A percentile compares a stretch with the other conserved stretches of the same genome.
These are phyloP conservation scores for Rhypophila decipiens DNA, from an alignment of 495 filamentous ascomycete species.

Conservation along the genomic window DNA sequence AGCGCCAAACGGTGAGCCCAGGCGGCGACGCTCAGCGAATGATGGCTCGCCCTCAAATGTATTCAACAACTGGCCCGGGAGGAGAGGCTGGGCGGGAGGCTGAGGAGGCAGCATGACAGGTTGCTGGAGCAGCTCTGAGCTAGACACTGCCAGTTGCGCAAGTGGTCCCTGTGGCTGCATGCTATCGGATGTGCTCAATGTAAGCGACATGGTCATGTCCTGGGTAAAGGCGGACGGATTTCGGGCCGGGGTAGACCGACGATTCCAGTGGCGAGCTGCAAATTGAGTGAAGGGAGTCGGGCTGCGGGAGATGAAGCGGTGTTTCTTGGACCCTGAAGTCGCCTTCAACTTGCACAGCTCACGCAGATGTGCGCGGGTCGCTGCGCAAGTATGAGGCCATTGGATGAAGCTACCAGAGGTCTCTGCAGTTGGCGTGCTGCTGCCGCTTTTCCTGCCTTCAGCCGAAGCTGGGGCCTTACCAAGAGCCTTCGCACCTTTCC, in stretches of 20 bases:
- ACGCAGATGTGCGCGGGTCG: constrained; percentile 74
- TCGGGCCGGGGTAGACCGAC: constrained; percentile 30
- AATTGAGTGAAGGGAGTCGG: constrained; percentile 64
- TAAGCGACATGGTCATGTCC: constrained; percentile 80
- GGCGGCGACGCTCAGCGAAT: constrained; percentile 34
- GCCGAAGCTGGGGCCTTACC: constrained; percentile 17
- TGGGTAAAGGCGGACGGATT: constrained; percentile 50
- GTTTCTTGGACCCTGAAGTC: constrained; percentile 56
- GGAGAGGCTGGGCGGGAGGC: constrained; percentile 5
- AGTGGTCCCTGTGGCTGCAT: constrained; percentile 72
- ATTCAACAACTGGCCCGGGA: constrained; percentile 1
- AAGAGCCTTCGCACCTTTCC: constrained; percentile 56
- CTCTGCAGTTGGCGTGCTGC: constrained; percentile 57
- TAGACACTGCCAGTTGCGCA: constrained; percentile 46
- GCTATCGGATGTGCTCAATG: constrained; percentile 68
- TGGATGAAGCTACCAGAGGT: constrained; percentile 36
- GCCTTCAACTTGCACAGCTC: constrained; percentile 75
- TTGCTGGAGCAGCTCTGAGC: no score
- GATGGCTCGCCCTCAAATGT: constrained; percentile 20
- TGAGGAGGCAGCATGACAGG: no score
- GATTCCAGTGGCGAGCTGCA: constrained; percentile 40
- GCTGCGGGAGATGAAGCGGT: constrained; percentile 57
- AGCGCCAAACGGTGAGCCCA: constrained; percentile 58
- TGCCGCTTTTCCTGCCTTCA: constrained; percentile 47
- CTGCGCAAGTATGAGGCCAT: constrained; percentile 80